Conservation (phyloP, 345 rosid genomes). For the Pistacia atlantica region DNA sequence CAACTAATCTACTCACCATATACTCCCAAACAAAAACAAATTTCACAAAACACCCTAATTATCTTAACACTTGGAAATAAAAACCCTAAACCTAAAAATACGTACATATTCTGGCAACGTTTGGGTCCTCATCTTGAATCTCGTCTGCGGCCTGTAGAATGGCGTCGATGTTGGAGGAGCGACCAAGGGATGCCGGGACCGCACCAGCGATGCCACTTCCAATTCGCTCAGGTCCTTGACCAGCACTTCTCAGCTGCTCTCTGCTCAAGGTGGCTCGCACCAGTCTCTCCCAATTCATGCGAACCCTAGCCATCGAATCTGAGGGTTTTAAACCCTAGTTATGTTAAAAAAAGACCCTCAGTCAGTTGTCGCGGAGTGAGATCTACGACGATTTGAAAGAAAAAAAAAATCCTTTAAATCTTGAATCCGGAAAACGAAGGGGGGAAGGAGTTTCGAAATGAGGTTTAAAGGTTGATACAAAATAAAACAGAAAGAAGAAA, state of each 20-base stretch:
- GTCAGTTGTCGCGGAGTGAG: not conserved
- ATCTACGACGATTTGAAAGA: not conserved
- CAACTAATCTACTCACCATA: not conserved
- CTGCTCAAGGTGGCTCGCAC: conserved; percentile 84
- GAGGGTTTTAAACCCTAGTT: conserved; percentile 17
- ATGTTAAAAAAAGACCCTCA: not conserved
- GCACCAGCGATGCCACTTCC: conserved; percentile 81
- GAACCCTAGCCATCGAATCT: conserved; percentile 66
- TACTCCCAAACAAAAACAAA: not conserved
- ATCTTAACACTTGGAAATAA: not conserved
- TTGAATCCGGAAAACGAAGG: not conserved
- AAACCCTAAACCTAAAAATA: not conserved
- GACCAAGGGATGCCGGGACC: conserved; percentile 86
- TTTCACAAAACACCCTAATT: not conserved
- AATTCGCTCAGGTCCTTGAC: conserved; percentile 57
- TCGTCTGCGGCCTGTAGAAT: conserved; percentile 95
- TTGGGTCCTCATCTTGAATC: conserved; percentile 82
- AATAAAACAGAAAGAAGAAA: not conserved
- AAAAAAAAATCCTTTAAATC: not conserved
- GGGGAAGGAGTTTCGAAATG: not conserved
- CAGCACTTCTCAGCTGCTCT: conserved; percentile 71
- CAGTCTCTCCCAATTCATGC: conserved; percentile 79
- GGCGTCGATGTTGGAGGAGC: conserved; percentile 80
- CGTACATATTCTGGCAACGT: conserved; percentile 82
- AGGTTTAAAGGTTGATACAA: not conserved